These are phyloP conservation scores for Alternaria infectoria DNA, from an alignment of 2,329 filamentous ascomycete species.

Conservation along the genomic window DNA sequence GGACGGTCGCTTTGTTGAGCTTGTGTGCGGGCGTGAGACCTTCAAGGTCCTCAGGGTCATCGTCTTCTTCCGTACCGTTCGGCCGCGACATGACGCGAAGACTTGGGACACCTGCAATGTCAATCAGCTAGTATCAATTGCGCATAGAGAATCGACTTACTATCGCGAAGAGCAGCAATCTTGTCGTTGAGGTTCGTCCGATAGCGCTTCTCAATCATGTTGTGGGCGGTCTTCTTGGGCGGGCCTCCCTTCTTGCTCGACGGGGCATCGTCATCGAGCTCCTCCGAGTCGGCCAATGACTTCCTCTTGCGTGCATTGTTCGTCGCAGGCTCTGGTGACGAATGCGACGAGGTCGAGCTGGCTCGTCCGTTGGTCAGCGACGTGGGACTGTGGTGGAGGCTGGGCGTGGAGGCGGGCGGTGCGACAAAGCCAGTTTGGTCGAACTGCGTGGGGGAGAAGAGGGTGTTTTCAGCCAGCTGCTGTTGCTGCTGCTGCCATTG, in stretches of 20 bases:
- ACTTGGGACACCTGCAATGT: constrained; percentile 69
- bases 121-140: not conserved
- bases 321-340: constrained; percentile 64
- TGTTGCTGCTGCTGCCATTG: constrained; percentile 43
- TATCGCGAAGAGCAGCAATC: constrained; percentile 89
- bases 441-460: constrained; percentile 39
- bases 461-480: constrained; percentile 24
- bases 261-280: constrained; percentile 64
- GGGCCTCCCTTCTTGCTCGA: constrained; percentile 59
- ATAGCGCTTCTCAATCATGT: constrained; percentile 98
- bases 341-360: constrained; percentile 58
- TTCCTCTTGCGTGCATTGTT: constrained; percentile 46
- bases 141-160: constrained; percentile 42
- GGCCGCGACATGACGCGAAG: constrained; percentile 77
- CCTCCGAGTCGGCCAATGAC: constrained; percentile 59
- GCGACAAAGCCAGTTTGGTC: constrained; percentile 31
- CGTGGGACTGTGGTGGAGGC: constrained; percentile 47
- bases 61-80: constrained; percentile 69
- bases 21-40: constrained; percentile 82
- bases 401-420: constrained; percentile 42
- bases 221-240: constrained; percentile 92
- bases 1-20: constrained; percentile 94
- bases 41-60: constrained; percentile 79
- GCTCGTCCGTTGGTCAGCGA: constrained; percentile 42
- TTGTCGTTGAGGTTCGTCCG: constrained; percentile 97